Base-by-base conservation (phyloP, 805 yeast genomes). In the Starmerella vaccinii region DNA sequence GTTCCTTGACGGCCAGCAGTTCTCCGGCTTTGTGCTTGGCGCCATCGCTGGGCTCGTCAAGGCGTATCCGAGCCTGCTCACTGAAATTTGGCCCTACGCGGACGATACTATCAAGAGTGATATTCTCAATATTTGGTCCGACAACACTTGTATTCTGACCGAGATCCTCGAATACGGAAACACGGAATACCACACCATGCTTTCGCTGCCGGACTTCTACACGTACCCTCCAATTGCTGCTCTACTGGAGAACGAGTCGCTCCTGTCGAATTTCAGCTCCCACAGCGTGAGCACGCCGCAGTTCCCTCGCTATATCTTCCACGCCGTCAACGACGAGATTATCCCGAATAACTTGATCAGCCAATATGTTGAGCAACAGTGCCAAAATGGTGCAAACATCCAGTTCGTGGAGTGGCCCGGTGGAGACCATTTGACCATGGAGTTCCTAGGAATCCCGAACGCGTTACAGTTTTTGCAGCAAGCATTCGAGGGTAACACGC, bases 11-110 rank as follows among this genome's bases (percentile, higher is more conserved):
- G 22, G 22, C 21, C 2, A 21, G n/a, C 21, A 49, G 9, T 54
- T 44, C 41, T 52, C 62, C 7, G 65, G 64, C 12, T 60, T 57
- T 44, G 49, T 58, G 8, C 54, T 59, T 21, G 58, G 57, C 12
- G 61, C 61, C 2, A 16, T 59, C 21, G 40, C 47, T 21, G 65
- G 65, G 15, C 42, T 61, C 4, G 52, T 57, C n/a, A 29, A 40
- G 22, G 60, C 56, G 29, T 58, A 60, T 38, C 59, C 61, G 3
- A 53, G 46, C 8, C 27, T 38, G 18, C 23, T 44, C 15, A 51
- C 53, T 10, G 37, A 29, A 2, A 5, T 41, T 5, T 46, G 44
- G 47, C 43, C 50, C 8, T 30, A 40, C 8, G 4, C 37, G 16
- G 45, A 57, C 29, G 45, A 32, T 21, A 29, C 21, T 18, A 23